These are phyloP conservation scores for Salix brachista DNA, from an alignment of 345 rosid genomes.

Conservation along the genomic window DNA sequence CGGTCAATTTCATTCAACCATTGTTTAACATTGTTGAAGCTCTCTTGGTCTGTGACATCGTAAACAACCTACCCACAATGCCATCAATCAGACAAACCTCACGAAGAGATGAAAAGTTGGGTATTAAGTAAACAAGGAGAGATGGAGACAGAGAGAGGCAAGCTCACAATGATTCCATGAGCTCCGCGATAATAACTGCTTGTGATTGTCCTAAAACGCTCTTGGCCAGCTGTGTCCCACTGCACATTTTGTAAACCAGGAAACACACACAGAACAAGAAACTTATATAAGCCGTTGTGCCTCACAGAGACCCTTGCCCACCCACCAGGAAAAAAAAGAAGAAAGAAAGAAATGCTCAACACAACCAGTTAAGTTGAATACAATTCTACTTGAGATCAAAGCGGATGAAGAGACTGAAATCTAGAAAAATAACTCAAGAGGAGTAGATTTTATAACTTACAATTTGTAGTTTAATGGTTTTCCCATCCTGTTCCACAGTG, in stretches of 20 bases:
- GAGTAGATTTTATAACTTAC: slow-evolving; percentile 7
- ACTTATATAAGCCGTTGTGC: not conserved
- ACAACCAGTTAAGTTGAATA: not conserved
- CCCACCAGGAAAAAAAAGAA: not conserved
- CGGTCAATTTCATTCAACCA: slow-evolving; percentile 79
- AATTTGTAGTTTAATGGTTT: slow-evolving; percentile 35
- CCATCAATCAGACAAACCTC: not conserved
- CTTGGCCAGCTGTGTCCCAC: slow-evolving; percentile 42
- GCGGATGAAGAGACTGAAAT: not conserved
- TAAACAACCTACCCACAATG: slow-evolving; percentile 54
- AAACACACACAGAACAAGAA: not conserved
- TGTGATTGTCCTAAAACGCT: slow-evolving; percentile 37
- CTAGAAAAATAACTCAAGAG: not conserved
- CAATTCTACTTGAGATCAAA: not conserved
- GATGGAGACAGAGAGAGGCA: not conserved
- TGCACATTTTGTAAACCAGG: slow-evolving; percentile 1
- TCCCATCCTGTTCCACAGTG: slow-evolving; percentile 37
- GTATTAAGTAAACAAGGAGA: not conserved
- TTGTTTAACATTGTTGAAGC: slow-evolving; percentile 76
- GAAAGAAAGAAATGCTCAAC: not conserved
- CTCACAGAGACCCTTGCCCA: not conserved
- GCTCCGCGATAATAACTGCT: slow-evolving; percentile 38
- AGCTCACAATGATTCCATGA: slow-evolving; percentile 32
- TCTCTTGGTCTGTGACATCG: slow-evolving; percentile 76
- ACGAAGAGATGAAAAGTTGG: not conserved